Evolutionary conservation across 129 eudicot species (phyloP).

Genomic region (Artemisia argyi): DNA sequence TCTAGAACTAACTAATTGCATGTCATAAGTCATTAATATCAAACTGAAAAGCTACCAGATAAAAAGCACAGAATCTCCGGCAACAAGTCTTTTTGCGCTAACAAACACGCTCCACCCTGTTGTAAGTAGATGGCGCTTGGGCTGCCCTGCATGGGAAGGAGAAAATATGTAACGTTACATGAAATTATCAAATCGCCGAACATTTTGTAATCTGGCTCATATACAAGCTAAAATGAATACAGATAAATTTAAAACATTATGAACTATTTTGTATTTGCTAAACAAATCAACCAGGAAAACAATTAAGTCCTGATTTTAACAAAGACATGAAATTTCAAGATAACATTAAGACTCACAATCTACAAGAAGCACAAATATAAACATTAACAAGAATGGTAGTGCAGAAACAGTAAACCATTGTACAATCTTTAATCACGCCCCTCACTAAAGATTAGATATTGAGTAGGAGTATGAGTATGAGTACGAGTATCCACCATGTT

Average conservation of each 20-base stretch:
- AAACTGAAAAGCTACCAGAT: constrained; percentile 60
- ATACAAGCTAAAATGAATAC: neutral
- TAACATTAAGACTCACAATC: neutral
- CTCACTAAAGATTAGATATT: too few relatives aligned
- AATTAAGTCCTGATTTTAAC: neutral
- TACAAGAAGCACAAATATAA: neutral
- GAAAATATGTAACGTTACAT: constrained; percentile 8
- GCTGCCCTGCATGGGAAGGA: constrained; percentile 74
- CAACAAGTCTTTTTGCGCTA: constrained; percentile 96
- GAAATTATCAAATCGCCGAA: neutral
- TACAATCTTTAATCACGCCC: too few relatives aligned
- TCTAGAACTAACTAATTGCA: neutral
- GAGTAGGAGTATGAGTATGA: too few relatives aligned
- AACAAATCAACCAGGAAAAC: constrained; percentile 1
- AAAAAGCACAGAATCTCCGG: constrained; percentile 95
- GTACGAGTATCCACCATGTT: too few relatives aligned
- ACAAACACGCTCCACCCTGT: constrained; percentile 99
- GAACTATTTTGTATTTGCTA: neutral
- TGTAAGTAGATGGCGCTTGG: constrained; percentile 95
- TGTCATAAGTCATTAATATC: neutral
- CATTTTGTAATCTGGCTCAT: neutral
- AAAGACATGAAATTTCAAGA: neutral
- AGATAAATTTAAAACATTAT: neutral
- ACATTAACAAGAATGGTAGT: too few relatives aligned
- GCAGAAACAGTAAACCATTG: too few relatives aligned